Conservation (phyloP, 2,329 filamentous ascomycete species). For the Fusarium sp. region DNA sequence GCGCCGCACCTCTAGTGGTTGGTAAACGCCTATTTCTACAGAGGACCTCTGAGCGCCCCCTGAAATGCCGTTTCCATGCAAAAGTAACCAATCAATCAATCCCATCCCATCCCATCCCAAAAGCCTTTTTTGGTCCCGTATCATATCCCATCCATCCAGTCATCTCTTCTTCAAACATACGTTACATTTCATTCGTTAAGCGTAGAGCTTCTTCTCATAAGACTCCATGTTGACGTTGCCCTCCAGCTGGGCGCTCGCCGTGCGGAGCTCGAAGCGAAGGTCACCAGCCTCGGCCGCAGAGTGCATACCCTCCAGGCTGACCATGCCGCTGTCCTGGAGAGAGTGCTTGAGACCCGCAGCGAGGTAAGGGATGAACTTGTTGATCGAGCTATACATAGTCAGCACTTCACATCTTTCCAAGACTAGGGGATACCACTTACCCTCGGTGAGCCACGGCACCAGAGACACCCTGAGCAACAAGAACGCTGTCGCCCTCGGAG, state of each 20-base stretch:
- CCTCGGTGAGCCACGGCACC: constrained; percentile 85
- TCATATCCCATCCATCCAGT: constrained; percentile 33
- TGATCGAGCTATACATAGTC: constrained; percentile 74
- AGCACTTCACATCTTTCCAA: constrained; percentile 37
- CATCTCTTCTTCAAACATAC: constrained; percentile 31
- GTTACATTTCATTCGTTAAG: constrained; percentile 64
- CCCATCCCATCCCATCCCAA: constrained; percentile 7
- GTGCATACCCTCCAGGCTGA: constrained; percentile 83
- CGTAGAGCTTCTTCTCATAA: constrained; percentile 99
- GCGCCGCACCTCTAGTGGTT: constrained; percentile 45
- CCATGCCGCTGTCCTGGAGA: constrained; percentile 92
- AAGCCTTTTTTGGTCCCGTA: constrained; percentile 10
- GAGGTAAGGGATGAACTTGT: constrained; percentile 96
- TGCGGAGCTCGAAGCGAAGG: constrained; percentile 93
- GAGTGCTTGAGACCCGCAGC: constrained; percentile 97
- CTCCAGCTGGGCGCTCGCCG: constrained; percentile 93
- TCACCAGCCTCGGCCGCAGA: constrained; percentile 77
- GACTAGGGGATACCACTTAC: constrained; percentile 49
- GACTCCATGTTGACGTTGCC: constrained; percentile 98
- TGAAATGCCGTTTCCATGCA: constrained; percentile 28
- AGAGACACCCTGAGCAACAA: constrained; percentile 96
- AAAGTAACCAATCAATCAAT: not conserved
- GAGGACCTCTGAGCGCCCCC: no score
- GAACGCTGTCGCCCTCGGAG: constrained; percentile 92
- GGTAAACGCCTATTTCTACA: constrained; percentile 48